Evolutionary conservation across 352 stramenopile species (phyloP).

Genomic region (Phytophthora foliorum): DNA sequence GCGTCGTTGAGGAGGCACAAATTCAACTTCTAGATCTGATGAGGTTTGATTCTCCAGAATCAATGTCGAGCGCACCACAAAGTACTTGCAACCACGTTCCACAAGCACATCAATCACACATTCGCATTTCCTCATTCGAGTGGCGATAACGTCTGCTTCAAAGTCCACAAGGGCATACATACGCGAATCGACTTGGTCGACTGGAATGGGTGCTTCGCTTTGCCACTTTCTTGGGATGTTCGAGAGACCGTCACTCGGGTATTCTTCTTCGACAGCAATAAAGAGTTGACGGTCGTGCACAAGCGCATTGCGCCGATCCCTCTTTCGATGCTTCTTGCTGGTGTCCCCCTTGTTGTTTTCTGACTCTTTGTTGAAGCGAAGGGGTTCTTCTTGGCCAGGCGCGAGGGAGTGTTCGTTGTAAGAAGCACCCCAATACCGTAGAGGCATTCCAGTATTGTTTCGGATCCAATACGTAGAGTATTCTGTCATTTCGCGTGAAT

Average conservation of each 20-base stretch:
- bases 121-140: constrained; percentile 78
- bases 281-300: constrained; percentile 64
- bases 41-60: constrained; percentile 87
- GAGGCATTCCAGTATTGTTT: constrained; percentile 84
- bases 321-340: constrained; percentile 23
- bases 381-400: constrained; percentile 68
- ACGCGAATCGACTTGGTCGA: constrained; percentile 87
- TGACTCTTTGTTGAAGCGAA: constrained; percentile 55
- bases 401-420: constrained; percentile 64
- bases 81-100: constrained; percentile 89
- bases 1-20: constrained; percentile 67
- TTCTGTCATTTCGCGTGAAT: constrained; percentile 78
- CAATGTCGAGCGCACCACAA: constrained; percentile 85
- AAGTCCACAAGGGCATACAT: constrained; percentile 84
- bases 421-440: constrained; percentile 78
- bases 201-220: constrained; percentile 78
- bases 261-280: constrained; percentile 74
- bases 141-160: constrained; percentile 55
- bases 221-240: constrained; percentile 64
- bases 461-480: constrained; percentile 91
- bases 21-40: constrained; percentile 88
- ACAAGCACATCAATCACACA: constrained; percentile 89
- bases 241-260: constrained; percentile 37
- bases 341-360: constrained; percentile 1
- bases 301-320: constrained; percentile 25